Conservation (phyloP, 1,284 basidiomycete genomes). For the Naganishia cerealis region DNA sequence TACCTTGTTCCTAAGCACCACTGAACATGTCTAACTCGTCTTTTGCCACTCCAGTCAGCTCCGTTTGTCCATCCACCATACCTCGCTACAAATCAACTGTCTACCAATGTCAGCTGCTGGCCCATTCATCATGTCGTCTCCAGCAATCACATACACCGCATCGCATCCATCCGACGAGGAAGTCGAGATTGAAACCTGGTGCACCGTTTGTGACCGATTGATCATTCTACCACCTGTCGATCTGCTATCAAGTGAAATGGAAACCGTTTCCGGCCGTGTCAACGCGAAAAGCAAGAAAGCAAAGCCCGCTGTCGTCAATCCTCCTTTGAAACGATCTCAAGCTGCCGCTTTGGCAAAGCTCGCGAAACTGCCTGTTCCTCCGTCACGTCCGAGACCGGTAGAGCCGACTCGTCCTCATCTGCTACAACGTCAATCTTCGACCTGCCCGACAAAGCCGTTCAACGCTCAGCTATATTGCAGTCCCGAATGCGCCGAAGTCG, state of each 20-base stretch:
- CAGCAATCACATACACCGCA: neutral
- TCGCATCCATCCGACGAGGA: slow-evolving; percentile 11
- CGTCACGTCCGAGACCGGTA: slow-evolving; percentile 19
- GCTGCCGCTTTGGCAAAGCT: slow-evolving; percentile 24
- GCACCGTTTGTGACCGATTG: slow-evolving; percentile 30
- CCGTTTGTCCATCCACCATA: slow-evolving; percentile 3
- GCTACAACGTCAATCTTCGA: neutral
- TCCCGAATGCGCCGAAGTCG: slow-evolving; percentile 25
- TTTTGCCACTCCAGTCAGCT: neutral
- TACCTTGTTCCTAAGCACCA: neutral
- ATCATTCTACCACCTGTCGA: slow-evolving; percentile 6
- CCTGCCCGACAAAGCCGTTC: slow-evolving; percentile 4
- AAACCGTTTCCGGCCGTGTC: neutral
- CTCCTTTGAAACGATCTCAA: slow-evolving; percentile 23
- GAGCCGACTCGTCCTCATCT: slow-evolving; percentile 19
- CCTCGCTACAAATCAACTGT: slow-evolving; percentile 2
- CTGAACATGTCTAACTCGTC: neutral
- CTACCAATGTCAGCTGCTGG: slow-evolving; percentile 11
- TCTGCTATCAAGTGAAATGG: neutral
- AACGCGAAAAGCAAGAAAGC: slow-evolving; percentile 19
- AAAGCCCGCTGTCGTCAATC: slow-evolving; percentile 6
- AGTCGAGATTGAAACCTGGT: slow-evolving; percentile 30
- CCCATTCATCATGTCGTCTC: slow-evolving; percentile 6
- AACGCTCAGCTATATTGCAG: slow-evolving; percentile 28
- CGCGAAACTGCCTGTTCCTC: slow-evolving; percentile 18